Evolutionary conservation across 2,329 filamentous ascomycete species (phyloP), one percentile per base, ranked within the genome.

Genomic region (Penicillium sp.): DNA sequence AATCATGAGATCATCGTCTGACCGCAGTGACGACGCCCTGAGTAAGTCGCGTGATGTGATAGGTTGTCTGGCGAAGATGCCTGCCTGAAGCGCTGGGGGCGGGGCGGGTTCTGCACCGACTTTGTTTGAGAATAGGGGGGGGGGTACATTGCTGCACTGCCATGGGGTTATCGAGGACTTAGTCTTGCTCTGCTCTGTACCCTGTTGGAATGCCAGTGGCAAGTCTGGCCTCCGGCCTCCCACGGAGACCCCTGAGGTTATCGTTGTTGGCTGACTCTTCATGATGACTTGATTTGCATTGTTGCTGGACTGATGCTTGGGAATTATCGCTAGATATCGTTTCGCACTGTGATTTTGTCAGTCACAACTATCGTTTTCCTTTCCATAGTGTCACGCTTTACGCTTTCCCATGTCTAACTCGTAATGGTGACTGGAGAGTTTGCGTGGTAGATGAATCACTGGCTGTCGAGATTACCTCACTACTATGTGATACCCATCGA

Each of bases 1-100:
- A 52, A 51, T 43, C 48, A 58, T 56, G 54, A 56, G 41, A 52
- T 56, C 55, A 60, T 51, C 13, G 18, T n/a, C 20, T 33, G 45
- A 44, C 27, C 40, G 13, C 4, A 20, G 47, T 56, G 58, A 61
- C 48, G 53, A 59, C 44, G 36, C 30, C 30, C 36, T 52, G 30
- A 50, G 42, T 54, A 55, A 52, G 10, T 39, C 18, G 10, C 5
- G n/a, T 3, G 13, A 15, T 42, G 40, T 59, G 59, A 63, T 60
- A 61, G 57, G 59, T 10, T 18, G 34, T 26, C 21, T 37, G n/a
- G 30, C 7, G 15, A 9, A 42, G 20, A 10, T 37, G 34, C 24
- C 49, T 52, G 39, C 18, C n/a, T 13, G 32, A 40, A 48, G 30
- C 36, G 36, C 36, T 41, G 27, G n/a, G 32, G 39, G 30, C 21